A percentile compares a stretch with the other conserved stretches of the same genome.
These are phyloP conservation scores for Komagataella populi DNA, from an alignment of 805 yeast species.

Conservation along the genomic window DNA sequence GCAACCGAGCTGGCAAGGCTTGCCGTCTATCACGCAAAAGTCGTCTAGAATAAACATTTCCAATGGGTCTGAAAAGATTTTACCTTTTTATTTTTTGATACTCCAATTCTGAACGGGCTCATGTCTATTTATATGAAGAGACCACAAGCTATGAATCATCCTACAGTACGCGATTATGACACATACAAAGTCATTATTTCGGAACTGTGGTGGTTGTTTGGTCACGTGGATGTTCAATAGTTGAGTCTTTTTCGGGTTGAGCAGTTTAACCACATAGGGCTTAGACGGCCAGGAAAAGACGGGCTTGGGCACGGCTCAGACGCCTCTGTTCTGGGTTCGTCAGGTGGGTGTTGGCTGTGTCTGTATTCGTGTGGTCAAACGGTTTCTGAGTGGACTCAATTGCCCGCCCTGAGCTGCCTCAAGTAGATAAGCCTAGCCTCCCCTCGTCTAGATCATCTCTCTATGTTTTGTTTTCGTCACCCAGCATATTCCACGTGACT, in stretches of 20 bases:
- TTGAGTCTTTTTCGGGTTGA: not conserved
- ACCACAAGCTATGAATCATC: not conserved
- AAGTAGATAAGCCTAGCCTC: too few relatives aligned
- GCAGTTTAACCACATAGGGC: not conserved
- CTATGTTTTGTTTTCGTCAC: too few relatives aligned
- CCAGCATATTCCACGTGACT: too few relatives aligned
- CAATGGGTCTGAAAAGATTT: not conserved
- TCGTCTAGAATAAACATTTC: slow-evolving; percentile 5
- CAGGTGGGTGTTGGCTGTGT: not conserved
- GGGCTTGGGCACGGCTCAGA: too few relatives aligned
- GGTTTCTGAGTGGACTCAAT: too few relatives aligned
- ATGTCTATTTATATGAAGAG: not conserved
- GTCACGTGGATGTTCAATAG: not conserved
- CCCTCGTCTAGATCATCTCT: too few relatives aligned
- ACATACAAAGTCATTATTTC: not conserved
- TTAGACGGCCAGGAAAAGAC: too few relatives aligned
- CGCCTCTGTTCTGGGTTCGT: too few relatives aligned
- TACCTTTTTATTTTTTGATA: not conserved
- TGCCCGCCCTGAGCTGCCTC: too few relatives aligned
- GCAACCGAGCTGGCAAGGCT: slow-evolving; percentile 5
- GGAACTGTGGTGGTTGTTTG: not conserved
- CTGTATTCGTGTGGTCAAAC: too few relatives aligned
- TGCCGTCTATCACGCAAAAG: slow-evolving; percentile 7
- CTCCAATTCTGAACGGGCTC: not conserved
- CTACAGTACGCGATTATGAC: not conserved